These are phyloP conservation scores for Quercus rubra DNA, from an alignment of 306 rosid species.

Conservation along the genomic window DNA sequence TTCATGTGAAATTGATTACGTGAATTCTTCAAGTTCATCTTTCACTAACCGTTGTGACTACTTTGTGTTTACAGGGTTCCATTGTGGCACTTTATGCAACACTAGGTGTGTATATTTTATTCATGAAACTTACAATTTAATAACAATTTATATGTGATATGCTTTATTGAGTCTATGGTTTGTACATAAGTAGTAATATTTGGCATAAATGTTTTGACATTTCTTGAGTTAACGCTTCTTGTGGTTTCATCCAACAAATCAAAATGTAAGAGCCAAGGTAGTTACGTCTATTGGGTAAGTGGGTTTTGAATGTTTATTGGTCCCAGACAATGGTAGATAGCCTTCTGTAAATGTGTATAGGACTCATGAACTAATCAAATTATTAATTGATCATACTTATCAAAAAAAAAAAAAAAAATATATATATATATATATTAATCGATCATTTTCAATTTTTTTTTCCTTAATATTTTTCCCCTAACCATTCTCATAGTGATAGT, in stretches of 20 bases:
- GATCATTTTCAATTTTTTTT: background rate
- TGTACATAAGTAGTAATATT: background rate
- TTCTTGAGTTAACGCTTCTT: background rate
- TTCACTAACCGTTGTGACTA: conserved; percentile 24
- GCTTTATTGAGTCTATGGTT: background rate
- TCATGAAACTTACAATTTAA: conserved; percentile 8
- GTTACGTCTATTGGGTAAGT: too few species aligned
- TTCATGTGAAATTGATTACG: conserved; percentile 9
- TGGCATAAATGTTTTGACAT: background rate
- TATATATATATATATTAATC: background rate
- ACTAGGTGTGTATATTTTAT: conserved; percentile 47
- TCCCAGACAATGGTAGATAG: too few species aligned
- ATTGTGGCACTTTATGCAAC: conserved; percentile 56
- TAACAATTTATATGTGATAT: background rate
- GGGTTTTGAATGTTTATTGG: too few species aligned
- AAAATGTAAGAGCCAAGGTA: too few species aligned
- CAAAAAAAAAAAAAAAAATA: too few species aligned
- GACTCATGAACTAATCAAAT: background rate
- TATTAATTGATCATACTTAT: background rate
- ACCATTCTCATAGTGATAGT: background rate
- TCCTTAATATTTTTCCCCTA: background rate
- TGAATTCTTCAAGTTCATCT: conserved; percentile 14
- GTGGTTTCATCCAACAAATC: too few species aligned
- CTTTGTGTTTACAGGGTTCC: conserved; percentile 61
- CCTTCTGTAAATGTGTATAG: too few species aligned